Conservation (phyloP, 805 yeast species). For the Yamadazyma paraphyllophila region DNA sequence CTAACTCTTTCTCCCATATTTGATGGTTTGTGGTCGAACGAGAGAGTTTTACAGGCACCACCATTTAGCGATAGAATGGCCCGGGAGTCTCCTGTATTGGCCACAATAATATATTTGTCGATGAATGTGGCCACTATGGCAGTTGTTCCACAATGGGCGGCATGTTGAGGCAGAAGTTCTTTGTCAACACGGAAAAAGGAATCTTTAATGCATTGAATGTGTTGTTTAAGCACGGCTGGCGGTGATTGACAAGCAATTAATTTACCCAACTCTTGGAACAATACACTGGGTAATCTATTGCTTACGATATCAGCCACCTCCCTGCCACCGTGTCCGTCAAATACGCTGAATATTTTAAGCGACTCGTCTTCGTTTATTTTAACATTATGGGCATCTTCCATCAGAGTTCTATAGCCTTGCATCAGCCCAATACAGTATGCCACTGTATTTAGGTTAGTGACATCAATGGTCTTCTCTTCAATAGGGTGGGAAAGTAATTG, state of each 20-base stretch:
- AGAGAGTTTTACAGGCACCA: slow-evolving; percentile 52
- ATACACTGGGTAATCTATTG: slow-evolving; percentile 34
- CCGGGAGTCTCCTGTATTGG: slow-evolving; percentile 78
- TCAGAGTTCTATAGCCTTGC: slow-evolving; percentile 74
- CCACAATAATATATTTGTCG: slow-evolving; percentile 48
- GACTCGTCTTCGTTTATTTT: slow-evolving; percentile 43
- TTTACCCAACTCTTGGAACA: slow-evolving; percentile 28
- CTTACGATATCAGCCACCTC: slow-evolving; percentile 56
- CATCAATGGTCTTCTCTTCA: slow-evolving; percentile 61
- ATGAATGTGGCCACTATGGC: slow-evolving; percentile 34
- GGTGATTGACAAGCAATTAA: slow-evolving; percentile 5
- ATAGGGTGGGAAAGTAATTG: slow-evolving; percentile 72
- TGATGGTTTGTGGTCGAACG: slow-evolving; percentile 45
- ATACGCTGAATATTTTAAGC: slow-evolving; percentile 61
- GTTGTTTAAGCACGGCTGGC: slow-evolving; percentile 12
- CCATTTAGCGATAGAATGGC: slow-evolving; percentile 57
- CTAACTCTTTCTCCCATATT: slow-evolving; percentile 44
- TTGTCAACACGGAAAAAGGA: slow-evolving; percentile 38
- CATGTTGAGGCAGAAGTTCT: slow-evolving; percentile 24
- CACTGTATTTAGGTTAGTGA: slow-evolving; percentile 42
- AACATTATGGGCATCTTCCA: slow-evolving; percentile 74
- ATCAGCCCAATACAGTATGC: slow-evolving; percentile 68
- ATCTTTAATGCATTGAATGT: slow-evolving; percentile 26
- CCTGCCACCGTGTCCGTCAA: slow-evolving; percentile 82
- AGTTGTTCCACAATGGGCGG: slow-evolving; percentile 43